Percentiles rank a stretch among this genome's conserved stretches.
Conservation (phyloP, 768 basidiomycete species). For the Tylopilus felleus region DNA sequence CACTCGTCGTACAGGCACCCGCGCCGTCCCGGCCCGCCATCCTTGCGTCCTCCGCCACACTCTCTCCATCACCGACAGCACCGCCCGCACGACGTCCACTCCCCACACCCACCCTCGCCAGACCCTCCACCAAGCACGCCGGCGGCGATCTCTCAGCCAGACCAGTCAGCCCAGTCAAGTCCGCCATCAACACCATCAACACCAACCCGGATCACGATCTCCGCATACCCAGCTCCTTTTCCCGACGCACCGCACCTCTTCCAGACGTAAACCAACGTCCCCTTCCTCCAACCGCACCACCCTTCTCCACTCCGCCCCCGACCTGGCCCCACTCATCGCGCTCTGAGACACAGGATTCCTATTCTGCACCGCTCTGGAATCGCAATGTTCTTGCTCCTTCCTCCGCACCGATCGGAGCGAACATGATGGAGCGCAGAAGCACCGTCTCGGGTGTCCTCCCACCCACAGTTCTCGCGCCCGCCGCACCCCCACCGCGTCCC, state of each 20-base stretch:
- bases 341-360: conserved; percentile 14
- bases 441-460: conserved; percentile 23
- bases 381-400: conserved; percentile 31
- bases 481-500: neutral
- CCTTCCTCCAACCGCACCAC: neutral
- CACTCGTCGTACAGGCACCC: conserved; percentile 28
- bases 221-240: conserved; percentile 22
- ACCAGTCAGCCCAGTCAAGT: conserved; percentile 22
- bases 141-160: conserved; percentile 24
- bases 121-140: conserved; percentile 16
- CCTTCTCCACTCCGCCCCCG: conserved; percentile 11
- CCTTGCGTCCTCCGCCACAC: conserved; percentile 21
- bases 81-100: conserved; percentile 22
- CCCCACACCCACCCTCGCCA: conserved; percentile 15
- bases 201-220: conserved; percentile 18
- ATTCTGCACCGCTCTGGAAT: conserved; percentile 45
- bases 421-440: conserved; percentile 25
- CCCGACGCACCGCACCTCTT: conserved; percentile 18
- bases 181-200: conserved; percentile 1
- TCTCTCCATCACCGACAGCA: conserved; percentile 11
- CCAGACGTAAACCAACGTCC: conserved; percentile 7
- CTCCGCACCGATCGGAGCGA: conserved; percentile 6
- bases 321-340: conserved; percentile 10
- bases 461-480: neutral
- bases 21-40: conserved; percentile 32